Evolutionary conservation across 78 protist genomes (phyloP).

Genomic region (Mastigamoeba balamuthi): DNA sequence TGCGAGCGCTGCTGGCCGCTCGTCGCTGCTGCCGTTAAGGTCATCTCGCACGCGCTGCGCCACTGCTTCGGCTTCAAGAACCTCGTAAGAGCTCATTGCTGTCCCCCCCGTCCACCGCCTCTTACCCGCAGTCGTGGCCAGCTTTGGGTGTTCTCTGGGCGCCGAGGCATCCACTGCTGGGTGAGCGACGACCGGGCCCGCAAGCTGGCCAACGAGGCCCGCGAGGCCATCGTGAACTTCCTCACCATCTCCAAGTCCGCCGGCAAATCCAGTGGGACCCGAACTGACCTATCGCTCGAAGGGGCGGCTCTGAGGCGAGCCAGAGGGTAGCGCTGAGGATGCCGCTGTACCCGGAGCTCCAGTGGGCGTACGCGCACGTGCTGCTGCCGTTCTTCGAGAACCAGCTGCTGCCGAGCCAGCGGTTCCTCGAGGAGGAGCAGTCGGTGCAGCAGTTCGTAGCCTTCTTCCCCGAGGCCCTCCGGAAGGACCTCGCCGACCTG

Average conservation of each 20-base stretch:
- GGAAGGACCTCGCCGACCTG: too few relatives aligned
- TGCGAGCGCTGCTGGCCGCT: slow-evolving; percentile 89
- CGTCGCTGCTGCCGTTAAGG: slow-evolving; percentile 63
- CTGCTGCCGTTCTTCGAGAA: slow-evolving; percentile 35
- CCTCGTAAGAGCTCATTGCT: not conserved
- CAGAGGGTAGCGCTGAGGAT: not conserved
- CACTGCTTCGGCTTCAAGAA: not conserved
- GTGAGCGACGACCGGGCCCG: slow-evolving; percentile 86
- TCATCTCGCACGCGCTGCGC: slow-evolving; percentile 38
- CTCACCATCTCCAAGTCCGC: slow-evolving; percentile 3
- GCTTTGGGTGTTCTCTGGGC: slow-evolving; percentile 94
- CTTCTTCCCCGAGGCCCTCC: not conserved
- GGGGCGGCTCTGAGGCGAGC: not conserved
- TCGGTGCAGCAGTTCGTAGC: not conserved
- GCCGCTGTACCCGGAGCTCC: not conserved
- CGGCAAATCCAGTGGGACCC: not conserved
- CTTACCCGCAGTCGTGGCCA: slow-evolving; percentile 74
- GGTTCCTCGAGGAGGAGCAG: slow-evolving; percentile 6
- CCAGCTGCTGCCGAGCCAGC: slow-evolving; percentile 13
- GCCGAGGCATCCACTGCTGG: slow-evolving; percentile 99
- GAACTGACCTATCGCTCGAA: not conserved
- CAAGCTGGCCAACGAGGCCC: slow-evolving; percentile 35
- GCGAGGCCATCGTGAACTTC: slow-evolving; percentile 67
- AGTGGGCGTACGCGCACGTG: not conserved
- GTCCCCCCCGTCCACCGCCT: slow-evolving; percentile 2